Conservation (phyloP, 2,329 filamentous ascomycete genomes). For the Cadophora gregata region DNA sequence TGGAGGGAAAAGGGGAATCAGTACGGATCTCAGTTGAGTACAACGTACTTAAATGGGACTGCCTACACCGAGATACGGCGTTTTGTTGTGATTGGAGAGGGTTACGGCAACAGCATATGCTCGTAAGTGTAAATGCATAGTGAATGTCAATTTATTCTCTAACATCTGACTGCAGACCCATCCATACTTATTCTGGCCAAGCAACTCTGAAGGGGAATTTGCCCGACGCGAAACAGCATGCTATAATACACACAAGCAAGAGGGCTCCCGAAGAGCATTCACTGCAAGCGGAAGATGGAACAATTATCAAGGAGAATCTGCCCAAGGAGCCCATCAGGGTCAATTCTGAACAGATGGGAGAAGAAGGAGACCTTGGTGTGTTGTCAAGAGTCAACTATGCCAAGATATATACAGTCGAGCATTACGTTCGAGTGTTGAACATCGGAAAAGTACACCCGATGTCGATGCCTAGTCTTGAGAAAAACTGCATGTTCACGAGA, state of each 20-base stretch:
- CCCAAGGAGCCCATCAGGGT: constrained; percentile 35
- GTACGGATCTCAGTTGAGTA: constrained; percentile 12
- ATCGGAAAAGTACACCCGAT: constrained; percentile 31
- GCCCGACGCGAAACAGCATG: constrained; percentile 32
- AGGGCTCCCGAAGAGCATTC: constrained; percentile 23
- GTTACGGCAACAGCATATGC: constrained; percentile 35
- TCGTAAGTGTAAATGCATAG: constrained; percentile 27
- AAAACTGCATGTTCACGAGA: constrained; percentile 3
- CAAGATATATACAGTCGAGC: constrained; percentile 42
- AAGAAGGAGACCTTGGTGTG: constrained; percentile 25
- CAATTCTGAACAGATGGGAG: constrained; percentile 19
- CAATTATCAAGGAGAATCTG: constrained; percentile 28
- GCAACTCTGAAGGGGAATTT: constrained; percentile 37
- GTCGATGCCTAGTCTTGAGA: constrained; percentile 12
- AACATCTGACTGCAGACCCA: constrained; percentile 26
- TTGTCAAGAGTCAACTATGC: constrained; percentile 39
- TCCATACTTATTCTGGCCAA: constrained; percentile 37
- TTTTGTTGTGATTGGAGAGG: constrained; percentile 35
- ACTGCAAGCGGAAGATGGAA: constrained; percentile 10
- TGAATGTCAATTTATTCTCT: background rate
- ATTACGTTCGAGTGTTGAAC: constrained; percentile 38
- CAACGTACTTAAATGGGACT: constrained; percentile 18
- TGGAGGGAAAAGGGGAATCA: background rate
- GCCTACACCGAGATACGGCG: constrained; percentile 37
- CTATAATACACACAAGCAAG: constrained; percentile 33